Base-by-base conservation (phyloP, 768 basidiomycete species). In the Trichaptum fuscoviolaceum region DNA sequence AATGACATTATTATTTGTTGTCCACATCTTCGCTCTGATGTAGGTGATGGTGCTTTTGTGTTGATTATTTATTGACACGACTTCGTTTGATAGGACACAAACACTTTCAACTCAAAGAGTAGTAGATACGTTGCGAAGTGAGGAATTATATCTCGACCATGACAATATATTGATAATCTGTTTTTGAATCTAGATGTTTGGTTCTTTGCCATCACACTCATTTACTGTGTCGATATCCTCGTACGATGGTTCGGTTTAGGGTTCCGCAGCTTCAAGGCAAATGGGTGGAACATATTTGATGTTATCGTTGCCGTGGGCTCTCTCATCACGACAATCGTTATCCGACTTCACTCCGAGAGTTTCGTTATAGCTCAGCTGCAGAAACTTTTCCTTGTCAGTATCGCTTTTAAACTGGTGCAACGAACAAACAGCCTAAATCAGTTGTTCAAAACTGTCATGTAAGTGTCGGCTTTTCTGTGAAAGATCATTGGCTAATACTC, bases 271-370 rank as follows among this genome's bases (percentile, higher is more conserved):
- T 97, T 93, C 81, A 83, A 84, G n/a, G 86, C 88, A 34, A 93
- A 95, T 70, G 93, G 95, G 7, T 98, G 96, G 96, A 97, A 96
- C 73, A 71, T 95, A 0, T 98, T 96, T 76, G 96, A 98, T 70
- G 77, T 95, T 58, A 71, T 93, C 17, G 88, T 92, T 26, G 87
- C 94, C 20, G 80, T 78, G 2, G 96, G 96, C 7, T 92, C 90
- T 70, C 87, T 96, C 71, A 82, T 88, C 57, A 95, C 95, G 0
- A 96, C 92, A 0, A 73, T 96, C 30, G 78, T 91, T 24, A 86
- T 93, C 57, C 84, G 84, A 4, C 84, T 90, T 71, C 78, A 73
- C 35, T 70, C 79, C 1, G 77, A 76, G 24, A 83, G 83, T 27
- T 87, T 87, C 68, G 77, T 74, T 3, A 79, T 82, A 20, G 80